phyloP scores from a whole-genome alignment of 2,329 filamentous ascomycete species.

The Tolypocladium tropicale region DNA sequence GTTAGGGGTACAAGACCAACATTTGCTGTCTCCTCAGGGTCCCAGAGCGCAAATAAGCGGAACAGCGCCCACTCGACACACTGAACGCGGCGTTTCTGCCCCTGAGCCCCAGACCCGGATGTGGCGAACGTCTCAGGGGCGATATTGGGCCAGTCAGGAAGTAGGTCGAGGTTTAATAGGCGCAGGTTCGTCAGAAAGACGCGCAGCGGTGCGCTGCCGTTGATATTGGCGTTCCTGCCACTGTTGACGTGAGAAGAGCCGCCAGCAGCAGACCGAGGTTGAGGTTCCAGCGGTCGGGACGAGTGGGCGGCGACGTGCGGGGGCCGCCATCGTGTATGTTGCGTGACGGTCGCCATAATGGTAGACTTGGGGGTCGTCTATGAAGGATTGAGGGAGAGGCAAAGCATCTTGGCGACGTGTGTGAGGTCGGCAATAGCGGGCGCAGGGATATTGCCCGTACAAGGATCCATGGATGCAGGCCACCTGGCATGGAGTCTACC shows the following conservation, averaged over 20 bases:
- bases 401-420: neutral
- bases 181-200: conserved; percentile 72
- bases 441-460: neutral
- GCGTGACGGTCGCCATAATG: conserved; percentile 5
- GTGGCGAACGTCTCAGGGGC: conserved; percentile 56
- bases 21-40: conserved; percentile 62
- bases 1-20: conserved; percentile 31
- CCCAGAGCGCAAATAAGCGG: conserved; percentile 76
- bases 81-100: conserved; percentile 73
- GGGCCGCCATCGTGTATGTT: conserved; percentile 3
- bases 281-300: neutral
- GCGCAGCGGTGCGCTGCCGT: conserved; percentile 10
- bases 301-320: conserved; percentile 3
- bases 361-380: neutral
- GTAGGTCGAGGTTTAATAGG: conserved; percentile 68
- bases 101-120: conserved; percentile 52
- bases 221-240: neutral
- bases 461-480: no score
- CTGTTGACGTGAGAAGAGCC: neutral
- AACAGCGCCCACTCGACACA: conserved; percentile 87
- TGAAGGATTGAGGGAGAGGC: neutral
- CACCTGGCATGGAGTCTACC: no score
- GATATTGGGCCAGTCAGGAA: conserved; percentile 72
- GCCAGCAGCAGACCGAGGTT: neutral
- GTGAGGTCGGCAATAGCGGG: neutral